Conservation (phyloP, 768 basidiomycete genomes). For the Epithele typhae region DNA sequence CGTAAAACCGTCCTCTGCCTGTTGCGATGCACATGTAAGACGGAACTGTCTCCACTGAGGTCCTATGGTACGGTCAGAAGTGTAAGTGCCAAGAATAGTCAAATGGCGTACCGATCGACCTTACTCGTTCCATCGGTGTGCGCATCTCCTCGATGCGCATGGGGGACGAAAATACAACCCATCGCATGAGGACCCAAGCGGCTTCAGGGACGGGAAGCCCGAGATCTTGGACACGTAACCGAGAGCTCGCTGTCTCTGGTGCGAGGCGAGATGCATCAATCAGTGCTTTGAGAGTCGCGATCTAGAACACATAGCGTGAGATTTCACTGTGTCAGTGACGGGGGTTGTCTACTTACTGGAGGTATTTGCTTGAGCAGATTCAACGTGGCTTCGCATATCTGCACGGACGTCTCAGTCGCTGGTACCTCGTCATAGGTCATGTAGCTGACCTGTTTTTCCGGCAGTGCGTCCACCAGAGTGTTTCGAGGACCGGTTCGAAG, state of each 20-base stretch:
- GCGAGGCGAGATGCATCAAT: slow-evolving; percentile 27
- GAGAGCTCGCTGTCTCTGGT: too few species aligned
- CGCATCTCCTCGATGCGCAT: slow-evolving; percentile 62
- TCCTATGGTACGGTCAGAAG: slow-evolving; percentile 26
- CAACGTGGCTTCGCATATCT: slow-evolving; percentile 45
- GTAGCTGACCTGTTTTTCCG: too few species aligned
- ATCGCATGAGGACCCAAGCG: slow-evolving; percentile 61
- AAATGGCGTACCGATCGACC: slow-evolving; percentile 40
- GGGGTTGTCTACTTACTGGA: slow-evolving; percentile 30
- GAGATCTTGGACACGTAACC: slow-evolving; percentile 45
- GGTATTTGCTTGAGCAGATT: slow-evolving; percentile 43
- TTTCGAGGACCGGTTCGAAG: slow-evolving; percentile 36
- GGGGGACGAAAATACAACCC: slow-evolving; percentile 73
- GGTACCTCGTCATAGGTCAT: too few species aligned
- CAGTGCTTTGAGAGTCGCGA: slow-evolving; percentile 53
- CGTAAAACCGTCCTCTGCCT: slow-evolving; percentile 62
- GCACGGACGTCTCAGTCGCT: neutral
- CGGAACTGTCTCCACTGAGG: slow-evolving; percentile 56
- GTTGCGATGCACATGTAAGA: slow-evolving; percentile 54
- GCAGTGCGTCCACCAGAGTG: too few species aligned
- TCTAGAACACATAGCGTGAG: slow-evolving; percentile 26
- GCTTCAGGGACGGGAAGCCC: slow-evolving; percentile 49
- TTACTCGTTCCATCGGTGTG: slow-evolving; percentile 45
- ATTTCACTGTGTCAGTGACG: neutral
- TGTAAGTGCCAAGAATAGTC: neutral